Base-by-base conservation (phyloP, 441 rosid species). In the Adansonia madagascariensis region DNA sequence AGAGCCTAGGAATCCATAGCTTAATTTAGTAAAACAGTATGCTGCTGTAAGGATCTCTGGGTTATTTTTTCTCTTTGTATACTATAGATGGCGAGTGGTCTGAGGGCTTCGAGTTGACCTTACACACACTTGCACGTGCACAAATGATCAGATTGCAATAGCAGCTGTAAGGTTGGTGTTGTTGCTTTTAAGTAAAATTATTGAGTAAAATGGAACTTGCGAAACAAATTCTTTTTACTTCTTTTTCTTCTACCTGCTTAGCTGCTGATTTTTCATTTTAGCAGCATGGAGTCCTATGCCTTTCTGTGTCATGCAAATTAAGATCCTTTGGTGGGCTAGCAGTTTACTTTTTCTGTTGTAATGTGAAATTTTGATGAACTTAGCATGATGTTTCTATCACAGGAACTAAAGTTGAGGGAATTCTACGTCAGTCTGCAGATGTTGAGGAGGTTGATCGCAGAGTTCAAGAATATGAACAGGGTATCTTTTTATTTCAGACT, bases 391-490 rank as follows among this genome's bases (percentile, higher is more conserved):
- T 82, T 79, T 81, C 83, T 83, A 75, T 65, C 27, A 56, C 83
- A 96, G 98, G 99, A 86, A 87, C 83, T 39, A 91, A 89, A 80
- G 90, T 92, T 70, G 99, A 94, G 85, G 99, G 98, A 66, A 91
- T 96, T 79, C 80, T 96, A 79, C 86, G 99, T 80, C 99, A 94
- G 77, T 82, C 98, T 71, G 99, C 99, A 43, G 99, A 94, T 82
- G 98, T 96, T 76, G 98, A 96, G 89, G 98, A 94, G 90, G 99
- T 96, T 70, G 96, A 96, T 74, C 91, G 80, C 66, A 93, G 98
- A 87, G 97, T 94, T 84, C 97, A 90, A 83, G 98, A 92, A 83
- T 96, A 96, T 81, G 99, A 96, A 78, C 95, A 90, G 71, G 99
- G 99, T 96, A 86, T 63, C 73, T 68, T 77, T 83, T 75, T 59